phyloP scores from a whole-genome alignment of 1,139 yeast species.

The Taiozyma onychis region DNA sequence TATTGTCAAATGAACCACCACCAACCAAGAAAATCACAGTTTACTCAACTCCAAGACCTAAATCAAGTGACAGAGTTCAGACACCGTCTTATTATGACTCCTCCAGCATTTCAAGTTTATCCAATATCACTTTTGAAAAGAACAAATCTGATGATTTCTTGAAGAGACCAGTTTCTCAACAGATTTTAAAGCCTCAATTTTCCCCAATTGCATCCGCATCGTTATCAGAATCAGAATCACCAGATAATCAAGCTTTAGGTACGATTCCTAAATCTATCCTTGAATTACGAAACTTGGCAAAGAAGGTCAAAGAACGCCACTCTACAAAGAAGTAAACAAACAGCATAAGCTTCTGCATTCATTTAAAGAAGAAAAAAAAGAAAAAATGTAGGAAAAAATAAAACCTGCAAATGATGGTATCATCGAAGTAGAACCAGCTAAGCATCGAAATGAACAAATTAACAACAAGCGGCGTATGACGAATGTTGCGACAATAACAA shows the following conservation, averaged over 20 bases:
- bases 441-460: not conserved
- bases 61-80: slow-evolving; percentile 22
- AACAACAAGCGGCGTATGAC: not conserved
- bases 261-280: not conserved
- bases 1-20: slow-evolving; percentile 6
- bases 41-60: slow-evolving; percentile 24
- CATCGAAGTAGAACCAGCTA: not conserved
- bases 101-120: slow-evolving; percentile 18
- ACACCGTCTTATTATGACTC: slow-evolving; percentile 22
- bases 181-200: not conserved
- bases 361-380: not conserved
- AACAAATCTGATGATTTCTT: slow-evolving; percentile 15
- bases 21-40: slow-evolving; percentile 14
- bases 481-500: not conserved
- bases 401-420: not conserved
- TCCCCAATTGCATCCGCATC: not conserved
- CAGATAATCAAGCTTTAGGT: not conserved
- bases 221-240: not conserved
- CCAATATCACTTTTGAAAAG: slow-evolving; percentile 23
- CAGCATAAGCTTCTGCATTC: not conserved
- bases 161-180: slow-evolving; percentile 8
- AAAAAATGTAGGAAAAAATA: not conserved
- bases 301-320: slow-evolving; percentile 20
- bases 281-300: slow-evolving; percentile 15
- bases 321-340: slow-evolving; percentile 8